phyloP scores from a whole-genome alignment of 225 moss, liverwort and hornwort genomes.

The Marchantia polymorpha region DNA sequence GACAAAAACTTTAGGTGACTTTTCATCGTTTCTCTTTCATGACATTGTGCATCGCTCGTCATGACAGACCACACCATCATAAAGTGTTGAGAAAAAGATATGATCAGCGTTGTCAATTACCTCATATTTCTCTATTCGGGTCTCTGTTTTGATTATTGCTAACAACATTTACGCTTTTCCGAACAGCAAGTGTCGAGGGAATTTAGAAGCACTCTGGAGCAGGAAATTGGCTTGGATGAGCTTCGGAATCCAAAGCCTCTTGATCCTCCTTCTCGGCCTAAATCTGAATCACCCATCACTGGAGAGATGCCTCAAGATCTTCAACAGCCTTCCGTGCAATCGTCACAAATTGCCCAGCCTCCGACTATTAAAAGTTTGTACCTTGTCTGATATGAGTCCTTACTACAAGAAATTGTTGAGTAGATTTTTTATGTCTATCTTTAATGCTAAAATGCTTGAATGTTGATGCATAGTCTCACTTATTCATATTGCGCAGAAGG shows the following conservation, averaged over 20 bases:
- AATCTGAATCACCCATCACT: background rate
- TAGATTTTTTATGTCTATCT: too few species aligned
- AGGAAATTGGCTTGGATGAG: conserved; percentile 98
- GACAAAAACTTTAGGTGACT: too few species aligned
- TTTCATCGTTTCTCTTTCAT: too few species aligned
- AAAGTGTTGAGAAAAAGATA: too few species aligned
- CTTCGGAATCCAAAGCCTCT: conserved; percentile 57
- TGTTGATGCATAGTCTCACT: background rate
- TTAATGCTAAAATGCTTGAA: background rate
- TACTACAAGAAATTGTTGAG: too few species aligned
- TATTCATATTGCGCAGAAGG: conserved; percentile 38
- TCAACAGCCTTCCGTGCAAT: background rate
- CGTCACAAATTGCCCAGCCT: background rate
- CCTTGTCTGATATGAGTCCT: background rate
- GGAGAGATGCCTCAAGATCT: background rate
- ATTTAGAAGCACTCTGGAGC: conserved; percentile 90
- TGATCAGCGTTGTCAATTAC: too few species aligned
- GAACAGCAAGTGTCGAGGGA: conserved; percentile 91
- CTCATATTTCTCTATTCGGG: too few species aligned
- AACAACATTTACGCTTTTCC: background rate
- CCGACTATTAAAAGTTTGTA: background rate
- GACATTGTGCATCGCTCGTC: too few species aligned
- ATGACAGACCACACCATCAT: too few species aligned
- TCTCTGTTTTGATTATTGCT: background rate
- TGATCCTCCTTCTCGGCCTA: conserved; percentile 26